phyloP scores from a whole-genome alignment of 371 early-diverging fungal species.

The Mortierella sp. region DNA sequence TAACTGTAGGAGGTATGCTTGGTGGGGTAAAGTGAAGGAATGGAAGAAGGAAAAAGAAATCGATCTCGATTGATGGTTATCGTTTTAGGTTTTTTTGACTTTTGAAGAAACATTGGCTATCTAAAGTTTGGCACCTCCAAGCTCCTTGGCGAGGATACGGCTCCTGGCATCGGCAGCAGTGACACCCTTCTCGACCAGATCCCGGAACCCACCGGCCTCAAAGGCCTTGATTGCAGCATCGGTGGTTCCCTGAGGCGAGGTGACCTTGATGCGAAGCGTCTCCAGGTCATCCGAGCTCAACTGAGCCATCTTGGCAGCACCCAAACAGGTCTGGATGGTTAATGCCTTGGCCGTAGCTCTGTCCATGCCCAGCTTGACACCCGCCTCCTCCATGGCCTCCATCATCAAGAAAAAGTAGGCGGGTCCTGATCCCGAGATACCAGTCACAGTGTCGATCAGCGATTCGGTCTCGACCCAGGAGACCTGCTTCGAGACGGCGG shows the following conservation, averaged over 20 bases:
- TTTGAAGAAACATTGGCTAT: background rate
- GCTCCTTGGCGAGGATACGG: conserved; percentile 76
- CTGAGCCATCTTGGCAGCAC: conserved; percentile 91
- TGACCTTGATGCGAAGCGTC: conserved; percentile 88
- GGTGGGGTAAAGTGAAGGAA: background rate
- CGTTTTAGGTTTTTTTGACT: background rate
- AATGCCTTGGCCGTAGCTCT: conserved; percentile 82
- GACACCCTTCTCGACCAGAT: conserved; percentile 73
- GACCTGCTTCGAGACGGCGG: conserved; percentile 80
- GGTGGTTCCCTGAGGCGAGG: conserved; percentile 95
- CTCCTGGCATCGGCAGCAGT: conserved; percentile 79
- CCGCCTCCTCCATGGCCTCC: conserved; percentile 92
- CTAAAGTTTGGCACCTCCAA: conserved; percentile 65
- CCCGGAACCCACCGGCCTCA: conserved; percentile 73
- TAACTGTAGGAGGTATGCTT: background rate
- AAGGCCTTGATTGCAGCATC: conserved; percentile 89
- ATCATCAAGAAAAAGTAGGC: conserved; percentile 95
- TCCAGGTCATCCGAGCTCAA: conserved; percentile 79
- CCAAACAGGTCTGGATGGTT: conserved; percentile 90
- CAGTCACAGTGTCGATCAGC: conserved; percentile 91
- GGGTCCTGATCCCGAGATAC: conserved; percentile 90
- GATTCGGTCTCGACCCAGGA: conserved; percentile 86
- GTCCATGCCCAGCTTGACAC: conserved; percentile 82
- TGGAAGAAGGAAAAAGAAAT: background rate
- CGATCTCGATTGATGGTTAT: background rate